Base-by-base conservation (phyloP, 2,329 filamentous ascomycete genomes). In the Colletotrichum sp. region DNA sequence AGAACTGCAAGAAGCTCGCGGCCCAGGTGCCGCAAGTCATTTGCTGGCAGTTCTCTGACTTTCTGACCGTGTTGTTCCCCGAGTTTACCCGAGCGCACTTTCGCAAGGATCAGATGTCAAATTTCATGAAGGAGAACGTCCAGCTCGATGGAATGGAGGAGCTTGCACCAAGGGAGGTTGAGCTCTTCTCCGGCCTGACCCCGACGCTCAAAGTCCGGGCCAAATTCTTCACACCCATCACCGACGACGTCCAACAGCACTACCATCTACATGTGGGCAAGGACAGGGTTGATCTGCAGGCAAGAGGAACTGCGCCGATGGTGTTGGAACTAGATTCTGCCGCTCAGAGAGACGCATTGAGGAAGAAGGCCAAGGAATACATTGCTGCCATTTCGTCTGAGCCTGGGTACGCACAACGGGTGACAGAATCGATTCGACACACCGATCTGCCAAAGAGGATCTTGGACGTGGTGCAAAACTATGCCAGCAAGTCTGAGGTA, bases 41-140 rank as follows among this genome's bases (percentile, higher is more conserved):
- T 28, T 92, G 90, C 82, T 92, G 90, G 90, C 89, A 90, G 80
- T 92, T 92, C 75, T 85, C 86, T 55, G 90, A 92, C 79, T 92
- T 92, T 75, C 76, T 89, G 9, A 84, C 85, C 0, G 84, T 88
- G 4, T 79, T 92, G 30, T 91, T 92, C 72, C 90, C 90, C 6
- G 83, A 83, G 10, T 87, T 91, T 72, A 87, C 91, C 43, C 85
- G 90, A 8, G 80, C 80, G 0, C 90, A 92, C 79, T 87, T 92
- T 75, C 83, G 81, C 61, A 88, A 87, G 77, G 88, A 90, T 4
- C 85, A 87, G 75, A 89, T 91, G 84, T 76, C 80, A 12, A 81
- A 79, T 58, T 92, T 91, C 79, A 79, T 90, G 24, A 80, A 80
- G 7, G 86, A 90, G n/a, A 89, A 90, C 75, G 85, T 92, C 10